Conservation (phyloP, 2,329 filamentous ascomycete species). For the Raffaelea albimanens region DNA sequence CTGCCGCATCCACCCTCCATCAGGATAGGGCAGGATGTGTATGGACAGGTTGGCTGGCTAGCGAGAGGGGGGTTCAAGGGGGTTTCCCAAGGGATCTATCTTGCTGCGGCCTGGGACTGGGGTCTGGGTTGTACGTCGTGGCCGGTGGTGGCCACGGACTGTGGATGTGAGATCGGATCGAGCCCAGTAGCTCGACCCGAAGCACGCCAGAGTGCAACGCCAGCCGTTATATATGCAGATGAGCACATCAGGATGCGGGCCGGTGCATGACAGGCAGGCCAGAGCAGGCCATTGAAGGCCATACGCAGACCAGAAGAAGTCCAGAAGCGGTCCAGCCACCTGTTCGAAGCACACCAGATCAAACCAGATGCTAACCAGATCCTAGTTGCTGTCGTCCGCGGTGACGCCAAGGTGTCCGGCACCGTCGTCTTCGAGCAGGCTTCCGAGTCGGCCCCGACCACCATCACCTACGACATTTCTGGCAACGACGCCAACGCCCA, state of each 20-base stretch:
- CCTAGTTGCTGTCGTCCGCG: slow-evolving; percentile 88
- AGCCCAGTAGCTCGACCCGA: too few relatives aligned
- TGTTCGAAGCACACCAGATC: slow-evolving; percentile 9
- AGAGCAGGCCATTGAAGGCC: background rate
- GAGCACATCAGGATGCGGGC: background rate
- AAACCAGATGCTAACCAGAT: slow-evolving; percentile 12
- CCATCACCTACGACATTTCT: slow-evolving; percentile 82
- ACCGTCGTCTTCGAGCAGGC: slow-evolving; percentile 93
- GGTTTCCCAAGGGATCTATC: background rate
- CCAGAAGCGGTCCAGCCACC: background rate
- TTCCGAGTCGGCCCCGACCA: slow-evolving; percentile 72
- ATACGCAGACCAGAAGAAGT: background rate
- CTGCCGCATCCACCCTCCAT: too few relatives aligned
- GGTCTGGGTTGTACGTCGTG: too few relatives aligned
- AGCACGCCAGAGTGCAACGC: too few relatives aligned
- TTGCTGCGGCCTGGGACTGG: too few relatives aligned
- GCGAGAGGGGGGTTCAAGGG: background rate
- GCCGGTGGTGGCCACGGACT: too few relatives aligned
- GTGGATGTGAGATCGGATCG: too few relatives aligned
- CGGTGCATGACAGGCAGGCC: background rate
- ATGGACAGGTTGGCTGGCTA: background rate
- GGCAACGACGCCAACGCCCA: slow-evolving; percentile 91
- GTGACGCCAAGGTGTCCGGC: slow-evolving; percentile 91
- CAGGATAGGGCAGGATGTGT: too few relatives aligned
- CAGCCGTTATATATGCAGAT: background rate